Evolutionary conservation across 140 eudicot species (phyloP), one percentile per base, ranked within the genome.

Genomic region (Cichorium intybus): DNA sequence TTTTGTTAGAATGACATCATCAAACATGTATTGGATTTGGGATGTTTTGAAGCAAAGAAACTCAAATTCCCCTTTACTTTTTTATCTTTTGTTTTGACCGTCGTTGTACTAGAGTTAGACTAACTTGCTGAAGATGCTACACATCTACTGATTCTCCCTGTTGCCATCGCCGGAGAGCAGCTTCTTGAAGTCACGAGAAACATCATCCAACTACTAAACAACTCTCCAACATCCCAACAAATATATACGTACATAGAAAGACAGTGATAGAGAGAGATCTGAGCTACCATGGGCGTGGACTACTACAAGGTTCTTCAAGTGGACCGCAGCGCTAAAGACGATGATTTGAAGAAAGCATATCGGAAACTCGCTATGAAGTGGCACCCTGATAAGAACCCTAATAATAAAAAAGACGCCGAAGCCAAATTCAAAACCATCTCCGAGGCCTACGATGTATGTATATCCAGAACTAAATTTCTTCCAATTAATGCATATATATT

Each of bases 341-440:
- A 88, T 50, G 96, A 88, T 77, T 81, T 89, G 77, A 89, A 89
- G 77, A 89, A 86, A 75, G 90, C 97, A 14, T 89, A 89, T 52
- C 87, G 95, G 27, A 85, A 80, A 46, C 90, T 88, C 53, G 96
- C 90, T 12, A 88, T 88, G 95, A 88, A 85, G 55, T 88, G 96
- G 96, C 95, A 88, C 59, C 96, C 96, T 22, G 96, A 88, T 66
- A 88, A 88, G 56, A 89, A 86, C 91, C 91, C 95, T 71, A 83
- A 85, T 54, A 89, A 70, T 72, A 89, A 89, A 74, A 83, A 83
- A 24, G 95, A 89, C 6, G 91, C 95, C 28, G 97, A 89, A 71
- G 91, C 97, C 67, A 86, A 86, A 79, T 89, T 89, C 89, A 89
- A 89, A 53, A 81, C 78, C 16, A 89, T 89, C 77, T 89, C 97